phyloP scores from a whole-genome alignment of 768 basidiomycete genomes.

The Lepiota venenata region DNA sequence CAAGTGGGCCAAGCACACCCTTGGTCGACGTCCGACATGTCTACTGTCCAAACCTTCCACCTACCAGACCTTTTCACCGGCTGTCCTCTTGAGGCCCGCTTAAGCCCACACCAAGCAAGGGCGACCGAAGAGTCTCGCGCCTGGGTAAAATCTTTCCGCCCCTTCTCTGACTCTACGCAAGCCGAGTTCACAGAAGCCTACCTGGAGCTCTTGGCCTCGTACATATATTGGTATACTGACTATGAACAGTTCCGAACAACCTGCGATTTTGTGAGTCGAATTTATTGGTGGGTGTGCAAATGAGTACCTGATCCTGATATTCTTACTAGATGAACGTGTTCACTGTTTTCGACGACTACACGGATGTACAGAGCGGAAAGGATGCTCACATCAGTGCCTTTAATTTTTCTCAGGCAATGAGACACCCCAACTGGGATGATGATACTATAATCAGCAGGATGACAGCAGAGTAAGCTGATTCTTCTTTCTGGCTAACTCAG shows the following conservation, averaged over 20 bases:
- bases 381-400: conserved; percentile 52
- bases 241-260: conserved; percentile 53
- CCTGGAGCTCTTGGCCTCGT: conserved; percentile 58
- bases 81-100: conserved; percentile 42
- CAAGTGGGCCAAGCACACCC: too few species aligned
- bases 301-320: too few species aligned
- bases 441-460: conserved; percentile 53
- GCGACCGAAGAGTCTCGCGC: conserved; percentile 53
- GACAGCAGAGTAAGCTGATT: conserved; percentile 47
- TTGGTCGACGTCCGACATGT: too few species aligned
- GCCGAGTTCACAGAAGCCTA: conserved; percentile 57
- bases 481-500: background rate
- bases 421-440: conserved; percentile 48
- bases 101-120: conserved; percentile 52
- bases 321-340: conserved; percentile 47
- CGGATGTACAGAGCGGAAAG: conserved; percentile 56
- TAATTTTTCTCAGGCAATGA: conserved; percentile 49
- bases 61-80: conserved; percentile 54
- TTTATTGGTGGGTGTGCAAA: background rate
- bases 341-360: conserved; percentile 65
- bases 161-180: conserved; percentile 51
- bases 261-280: conserved; percentile 50
- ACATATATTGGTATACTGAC: conserved; percentile 55
- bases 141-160: conserved; percentile 58
- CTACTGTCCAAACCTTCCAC: conserved; percentile 24